Evolutionary conservation across 2,329 filamentous ascomycete genomes (phyloP).

Genomic region (Alternaria infectoria): DNA sequence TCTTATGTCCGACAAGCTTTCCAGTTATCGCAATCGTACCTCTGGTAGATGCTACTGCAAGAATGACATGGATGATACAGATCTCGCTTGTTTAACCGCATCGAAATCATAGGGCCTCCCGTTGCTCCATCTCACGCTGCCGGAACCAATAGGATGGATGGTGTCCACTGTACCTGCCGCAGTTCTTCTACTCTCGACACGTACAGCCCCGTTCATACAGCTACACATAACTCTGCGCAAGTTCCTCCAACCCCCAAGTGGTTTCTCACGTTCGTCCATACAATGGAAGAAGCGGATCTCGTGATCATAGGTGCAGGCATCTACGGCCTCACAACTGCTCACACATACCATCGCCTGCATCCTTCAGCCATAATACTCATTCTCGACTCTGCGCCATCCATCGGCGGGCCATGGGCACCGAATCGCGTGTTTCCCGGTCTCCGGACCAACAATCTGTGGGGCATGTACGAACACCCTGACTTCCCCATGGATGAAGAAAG

Average conservation of each 20-base stretch:
- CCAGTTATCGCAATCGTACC: neutral
- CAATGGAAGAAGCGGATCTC: slow-evolving; percentile 16
- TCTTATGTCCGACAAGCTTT: neutral
- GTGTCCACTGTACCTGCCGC: neutral
- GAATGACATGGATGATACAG: neutral
- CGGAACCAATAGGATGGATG: neutral
- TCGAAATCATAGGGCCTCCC: neutral
- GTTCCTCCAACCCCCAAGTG: neutral
- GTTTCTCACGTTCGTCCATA: neutral
- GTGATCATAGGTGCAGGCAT: slow-evolving; percentile 22
- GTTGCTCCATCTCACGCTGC: neutral
- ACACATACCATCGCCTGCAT: slow-evolving; percentile 54
- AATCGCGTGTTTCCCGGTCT: slow-evolving; percentile 52
- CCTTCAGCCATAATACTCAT: slow-evolving; percentile 49
- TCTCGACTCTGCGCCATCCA: slow-evolving; percentile 48
- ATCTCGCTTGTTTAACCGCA: slow-evolving; percentile 3
- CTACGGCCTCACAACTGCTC: slow-evolving; percentile 55
- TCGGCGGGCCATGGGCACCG: slow-evolving; percentile 52
- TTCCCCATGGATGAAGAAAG: slow-evolving; percentile 39
- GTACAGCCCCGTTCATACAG: neutral
- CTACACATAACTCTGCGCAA: neutral
- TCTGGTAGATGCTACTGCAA: neutral
- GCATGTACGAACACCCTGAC: slow-evolving; percentile 51
- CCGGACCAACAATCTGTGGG: slow-evolving; percentile 53
- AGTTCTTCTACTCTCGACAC: neutral